Evolutionary conservation across 805 yeast genomes (phyloP).

Genomic region (Yamadazyma insecticola): DNA sequence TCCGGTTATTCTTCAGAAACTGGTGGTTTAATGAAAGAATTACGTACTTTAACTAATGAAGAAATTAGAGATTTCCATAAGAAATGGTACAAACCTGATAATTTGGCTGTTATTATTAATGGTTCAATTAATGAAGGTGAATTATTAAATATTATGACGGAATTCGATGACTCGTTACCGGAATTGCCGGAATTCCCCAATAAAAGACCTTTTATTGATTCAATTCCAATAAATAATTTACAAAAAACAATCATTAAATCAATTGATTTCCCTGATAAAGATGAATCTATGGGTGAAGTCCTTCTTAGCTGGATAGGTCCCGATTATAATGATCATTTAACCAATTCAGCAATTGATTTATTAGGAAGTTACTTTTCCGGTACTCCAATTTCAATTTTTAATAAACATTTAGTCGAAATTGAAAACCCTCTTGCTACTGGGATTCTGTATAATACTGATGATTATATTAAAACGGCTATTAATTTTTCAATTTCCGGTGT

Average conservation of each 20-base stretch:
- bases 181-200: constrained; percentile 29
- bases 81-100: constrained; percentile 72
- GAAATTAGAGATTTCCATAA: constrained; percentile 75
- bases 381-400: constrained; percentile 71
- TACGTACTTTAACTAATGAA: constrained; percentile 67
- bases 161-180: constrained; percentile 58
- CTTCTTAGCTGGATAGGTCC: constrained; percentile 83
- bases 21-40: constrained; percentile 80
- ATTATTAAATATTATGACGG: constrained; percentile 52
- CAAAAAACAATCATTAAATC: constrained; percentile 37
- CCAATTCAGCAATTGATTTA: constrained; percentile 66
- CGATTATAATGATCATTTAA: constrained; percentile 42
- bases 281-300: constrained; percentile 78
- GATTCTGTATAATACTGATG: constrained; percentile 67
- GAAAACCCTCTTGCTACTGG: constrained; percentile 78
- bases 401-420: constrained; percentile 69
- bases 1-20: constrained; percentile 93
- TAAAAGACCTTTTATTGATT: constrained; percentile 78
- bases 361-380: constrained; percentile 72
- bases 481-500: constrained; percentile 63
- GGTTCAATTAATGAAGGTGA: constrained; percentile 82
- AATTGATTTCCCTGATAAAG: constrained; percentile 83
- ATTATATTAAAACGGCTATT: constrained; percentile 59
- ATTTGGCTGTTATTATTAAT: constrained; percentile 75
- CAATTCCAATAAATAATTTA: constrained; percentile 42